phyloP scores from a whole-genome alignment of 371 early-diverging fungal genomes.

The Blakeslea trispora region DNA sequence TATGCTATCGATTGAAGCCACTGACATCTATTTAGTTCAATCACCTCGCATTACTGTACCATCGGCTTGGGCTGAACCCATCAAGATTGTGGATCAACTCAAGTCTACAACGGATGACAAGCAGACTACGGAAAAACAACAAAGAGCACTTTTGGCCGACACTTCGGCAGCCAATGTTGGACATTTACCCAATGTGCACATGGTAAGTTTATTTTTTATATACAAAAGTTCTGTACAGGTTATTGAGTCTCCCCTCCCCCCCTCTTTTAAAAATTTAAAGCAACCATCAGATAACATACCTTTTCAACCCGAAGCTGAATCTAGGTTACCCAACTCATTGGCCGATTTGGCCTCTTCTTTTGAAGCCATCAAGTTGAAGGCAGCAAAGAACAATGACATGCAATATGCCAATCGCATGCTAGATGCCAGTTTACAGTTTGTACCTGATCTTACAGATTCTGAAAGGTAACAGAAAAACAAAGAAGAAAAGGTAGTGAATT shows the following conservation, averaged over 20 bases:
- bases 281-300: slow-evolving; percentile 6
- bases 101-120: slow-evolving; percentile 14
- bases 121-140: slow-evolving; percentile 41
- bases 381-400: slow-evolving; percentile 26
- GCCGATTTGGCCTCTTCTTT: slow-evolving; percentile 81
- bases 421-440: slow-evolving; percentile 73
- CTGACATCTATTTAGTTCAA: slow-evolving; percentile 11
- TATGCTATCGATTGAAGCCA: neutral
- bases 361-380: slow-evolving; percentile 73
- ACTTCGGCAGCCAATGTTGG: too few relatives aligned
- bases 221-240: too few relatives aligned
- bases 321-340: slow-evolving; percentile 73
- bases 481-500: neutral
- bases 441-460: slow-evolving; percentile 78
- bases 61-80: slow-evolving; percentile 31
- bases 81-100: slow-evolving; percentile 25
- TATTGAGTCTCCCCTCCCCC: too few relatives aligned
- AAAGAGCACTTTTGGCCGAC: slow-evolving; percentile 14
- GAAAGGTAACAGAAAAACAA: slow-evolving; percentile 42
- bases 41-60: slow-evolving; percentile 17
- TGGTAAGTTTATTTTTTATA: slow-evolving; percentile 14
- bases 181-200: neutral
- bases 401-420: slow-evolving; percentile 69
- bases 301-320: slow-evolving; percentile 55
- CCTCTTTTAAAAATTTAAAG: too few relatives aligned